Evolutionary conservation across 495 filamentous ascomycete species (phyloP).

Genomic region (Glonium stellatum): DNA sequence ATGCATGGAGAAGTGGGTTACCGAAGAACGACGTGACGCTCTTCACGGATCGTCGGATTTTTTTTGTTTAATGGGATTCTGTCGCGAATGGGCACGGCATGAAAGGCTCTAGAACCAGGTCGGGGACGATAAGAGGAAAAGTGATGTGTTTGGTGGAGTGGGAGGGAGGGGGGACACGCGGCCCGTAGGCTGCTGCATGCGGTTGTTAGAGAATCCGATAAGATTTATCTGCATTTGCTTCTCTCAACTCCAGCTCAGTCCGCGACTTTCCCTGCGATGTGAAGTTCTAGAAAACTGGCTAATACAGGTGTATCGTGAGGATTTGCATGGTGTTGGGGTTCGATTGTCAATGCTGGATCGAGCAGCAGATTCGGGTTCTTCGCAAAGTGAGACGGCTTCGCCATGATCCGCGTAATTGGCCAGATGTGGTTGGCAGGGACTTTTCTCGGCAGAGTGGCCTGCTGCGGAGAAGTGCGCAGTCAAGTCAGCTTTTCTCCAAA

Average conservation of each 20-base stretch:
- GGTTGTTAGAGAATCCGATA: background rate
- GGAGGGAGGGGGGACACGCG: background rate
- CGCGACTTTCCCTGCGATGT: background rate
- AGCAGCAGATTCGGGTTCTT: background rate
- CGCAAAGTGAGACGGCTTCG: background rate
- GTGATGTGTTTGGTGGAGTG: background rate
- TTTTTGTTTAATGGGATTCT: slow-evolving; percentile 2
- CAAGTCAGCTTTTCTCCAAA: too few species aligned
- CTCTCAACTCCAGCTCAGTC: background rate
- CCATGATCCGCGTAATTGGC: too few species aligned
- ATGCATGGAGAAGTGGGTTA: background rate
- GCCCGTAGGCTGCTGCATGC: background rate
- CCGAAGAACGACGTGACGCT: slow-evolving; percentile 3
- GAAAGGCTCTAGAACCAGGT: background rate
- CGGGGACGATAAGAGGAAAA: background rate
- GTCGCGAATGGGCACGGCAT: background rate
- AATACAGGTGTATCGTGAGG: background rate
- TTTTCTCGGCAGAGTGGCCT: too few species aligned
- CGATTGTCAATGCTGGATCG: background rate
- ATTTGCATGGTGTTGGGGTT: background rate
- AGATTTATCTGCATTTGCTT: background rate
- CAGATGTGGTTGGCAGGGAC: too few species aligned
- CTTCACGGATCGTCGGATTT: slow-evolving; percentile 1
- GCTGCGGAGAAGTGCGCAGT: too few species aligned
- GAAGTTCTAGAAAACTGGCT: background rate